Conservation (phyloP, 345 rosid genomes). For the Eucalyptus erythrocorys region DNA sequence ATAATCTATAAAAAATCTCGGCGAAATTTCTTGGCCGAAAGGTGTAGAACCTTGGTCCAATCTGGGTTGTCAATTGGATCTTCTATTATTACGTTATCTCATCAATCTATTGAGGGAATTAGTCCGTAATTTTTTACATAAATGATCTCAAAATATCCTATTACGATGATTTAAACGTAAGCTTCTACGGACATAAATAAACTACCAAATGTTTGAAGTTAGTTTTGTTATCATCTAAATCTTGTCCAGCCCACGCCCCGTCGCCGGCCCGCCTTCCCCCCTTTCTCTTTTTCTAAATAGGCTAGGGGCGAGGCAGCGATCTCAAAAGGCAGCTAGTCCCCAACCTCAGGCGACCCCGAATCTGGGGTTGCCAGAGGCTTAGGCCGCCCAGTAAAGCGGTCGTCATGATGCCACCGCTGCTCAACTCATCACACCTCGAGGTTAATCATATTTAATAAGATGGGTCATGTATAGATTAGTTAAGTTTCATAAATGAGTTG, state of each 20-base stretch:
- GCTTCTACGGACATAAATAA: background rate
- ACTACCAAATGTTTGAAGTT: background rate
- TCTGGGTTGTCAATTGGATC: background rate
- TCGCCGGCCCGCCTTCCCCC: too few relatives aligned
- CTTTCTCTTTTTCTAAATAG: too few relatives aligned
- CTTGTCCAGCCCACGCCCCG: accelerated
- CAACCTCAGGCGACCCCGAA: too few relatives aligned
- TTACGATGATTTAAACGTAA: background rate
- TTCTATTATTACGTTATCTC: background rate
- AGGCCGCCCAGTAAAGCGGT: too few relatives aligned
- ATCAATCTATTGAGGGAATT: background rate
- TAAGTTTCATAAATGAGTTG: too few relatives aligned
- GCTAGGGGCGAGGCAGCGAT: accelerated
- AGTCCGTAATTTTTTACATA: background rate
- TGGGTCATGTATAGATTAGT: too few relatives aligned
- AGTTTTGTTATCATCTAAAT: background rate
- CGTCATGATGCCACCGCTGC: too few relatives aligned
- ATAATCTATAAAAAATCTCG: background rate
- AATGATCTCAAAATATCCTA: background rate
- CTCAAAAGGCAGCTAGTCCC: too few relatives aligned
- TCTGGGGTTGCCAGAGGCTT: accelerated
- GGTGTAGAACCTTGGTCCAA: background rate
- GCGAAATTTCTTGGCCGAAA: background rate
- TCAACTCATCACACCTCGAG: too few relatives aligned
- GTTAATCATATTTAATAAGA: too few relatives aligned